Percentiles rank a stretch among this genome's conserved stretches.
These are phyloP conservation scores for Phlegmacium glaucopus DNA, from an alignment of 768 basidiomycete species.

Conservation along the genomic window DNA sequence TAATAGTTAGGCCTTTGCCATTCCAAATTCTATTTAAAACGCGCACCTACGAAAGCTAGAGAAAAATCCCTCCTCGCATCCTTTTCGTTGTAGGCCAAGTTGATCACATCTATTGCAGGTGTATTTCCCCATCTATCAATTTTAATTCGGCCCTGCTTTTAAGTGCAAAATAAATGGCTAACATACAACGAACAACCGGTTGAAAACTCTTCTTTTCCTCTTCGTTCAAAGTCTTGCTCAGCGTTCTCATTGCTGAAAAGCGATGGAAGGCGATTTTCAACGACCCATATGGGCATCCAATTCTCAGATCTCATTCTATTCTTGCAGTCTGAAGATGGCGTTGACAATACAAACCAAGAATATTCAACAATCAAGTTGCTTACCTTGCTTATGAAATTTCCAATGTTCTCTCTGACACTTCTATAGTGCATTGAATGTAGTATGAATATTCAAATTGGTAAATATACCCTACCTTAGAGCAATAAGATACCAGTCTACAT, in stretches of 20 bases:
- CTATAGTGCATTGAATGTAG: slow-evolving; percentile 12
- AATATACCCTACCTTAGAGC: slow-evolving; percentile 28
- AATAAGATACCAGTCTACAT: slow-evolving; percentile 42
- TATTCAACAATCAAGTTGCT: not conserved
- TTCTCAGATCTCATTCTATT: slow-evolving; percentile 13
- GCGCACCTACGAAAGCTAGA: slow-evolving; percentile 23
- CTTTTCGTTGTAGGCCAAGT: slow-evolving; percentile 24
- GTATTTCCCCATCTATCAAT: slow-evolving; percentile 28
- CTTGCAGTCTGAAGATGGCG: slow-evolving; percentile 21
- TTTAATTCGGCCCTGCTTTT: not conserved
- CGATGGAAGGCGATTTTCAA: slow-evolving; percentile 10
- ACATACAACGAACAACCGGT: slow-evolving; percentile 17
- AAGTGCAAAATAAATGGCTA: not conserved
- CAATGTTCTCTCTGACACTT: slow-evolving; percentile 42
- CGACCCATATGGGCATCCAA: slow-evolving; percentile 21
- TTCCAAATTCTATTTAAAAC: not conserved
- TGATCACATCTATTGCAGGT: slow-evolving; percentile 26
- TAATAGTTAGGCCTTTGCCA: not conserved
- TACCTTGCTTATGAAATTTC: slow-evolving; percentile 35
- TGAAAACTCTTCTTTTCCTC: slow-evolving; percentile 9
- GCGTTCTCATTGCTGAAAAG: slow-evolving; percentile 9
- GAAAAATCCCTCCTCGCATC: slow-evolving; percentile 17
- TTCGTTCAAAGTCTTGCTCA: slow-evolving; percentile 1
- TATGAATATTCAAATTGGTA: not conserved
- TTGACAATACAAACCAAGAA: not conserved